Base-by-base conservation (phyloP, 129 eudicot species). In the Dittrichia graveolens region DNA sequence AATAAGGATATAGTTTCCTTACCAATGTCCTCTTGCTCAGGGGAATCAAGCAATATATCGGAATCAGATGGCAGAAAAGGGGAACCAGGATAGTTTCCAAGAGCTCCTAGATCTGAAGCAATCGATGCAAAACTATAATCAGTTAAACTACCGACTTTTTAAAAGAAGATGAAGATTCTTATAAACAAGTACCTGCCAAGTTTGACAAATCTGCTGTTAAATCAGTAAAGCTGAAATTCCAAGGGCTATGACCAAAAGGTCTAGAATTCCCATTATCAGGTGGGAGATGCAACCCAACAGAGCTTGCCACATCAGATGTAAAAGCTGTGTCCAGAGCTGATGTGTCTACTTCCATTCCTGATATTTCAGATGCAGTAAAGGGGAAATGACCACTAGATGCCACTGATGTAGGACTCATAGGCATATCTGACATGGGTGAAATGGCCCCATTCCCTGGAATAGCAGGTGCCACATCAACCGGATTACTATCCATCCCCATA, bases 321-420 rank as follows among this genome's bases (percentile, higher is more conserved):
- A 92, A 92, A 43, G 94, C 87, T 7, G 90, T 67, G 80, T 89
- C 97, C 15, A 92, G 89, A 0, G 79, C 96, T 72, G 94, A 92
- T 3, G 92, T 79, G 78, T 42, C 98, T 8, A 86, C 98, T 45
- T 91, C 98, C 88, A 90, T 88, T 61, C 95, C 92, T 45, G 98
- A 79, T 52, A 94, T 85, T 61, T 94, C 98, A 38, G 98, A 86
- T 34, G 98, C 88, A 68, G 86, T 76, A 69, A 94, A 94, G 13
- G 98, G 93, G 53, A 94, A 94, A 88, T 87, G 98, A 40, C 98
- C 98, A 62, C 93, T 94, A 10, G 98, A 94, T 38, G 98, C 96
- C 62, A 88, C 98, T 45, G 98, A 94, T 38, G 97, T 88, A 55
- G 98, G 96, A 82, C 98, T 94, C 58, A 94, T 83, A 18, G 96